Evolutionary conservation across 176 grass and related monocot genomes (phyloP), one percentile per base, ranked within the genome.

Genomic region (Miscanthus lutarioriparius): DNA sequence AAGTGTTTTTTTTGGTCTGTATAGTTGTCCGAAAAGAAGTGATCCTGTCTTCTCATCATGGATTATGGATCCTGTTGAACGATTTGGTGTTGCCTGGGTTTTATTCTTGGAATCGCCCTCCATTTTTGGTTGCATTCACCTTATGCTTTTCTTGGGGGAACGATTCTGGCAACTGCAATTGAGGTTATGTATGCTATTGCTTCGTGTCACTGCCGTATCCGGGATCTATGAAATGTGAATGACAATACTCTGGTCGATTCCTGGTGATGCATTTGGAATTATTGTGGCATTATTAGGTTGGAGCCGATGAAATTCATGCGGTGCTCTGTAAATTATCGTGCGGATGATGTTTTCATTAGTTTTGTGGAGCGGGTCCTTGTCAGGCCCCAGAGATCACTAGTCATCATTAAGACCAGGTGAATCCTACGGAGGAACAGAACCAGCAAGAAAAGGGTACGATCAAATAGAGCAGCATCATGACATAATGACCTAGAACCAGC

Each of bases 1-100:
- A 86, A 86, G 67, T 82, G 51, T 58, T 61, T 23, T n/a, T 49
- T 75, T 74, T 74, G 61, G 67, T 83, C 49, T 84, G 84, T 87
- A 87, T 75, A 90, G 80, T 87, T 83, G 75, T 83, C 45, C 6
- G 28, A 35, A 66, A 86, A 61, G 30, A 80, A 67, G 39, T 28
- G 47, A 11, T 73, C 2, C 26, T 78, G 35, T 25, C 13, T 72
- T 89, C 27, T 56, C 16, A 23, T 77, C 16, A 53, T 77, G 73
- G 25, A 72, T 43, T 43, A 11, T 56, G 62, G 51, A 67, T 17
- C 19, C 15, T 82, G 35, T 30, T 13, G 6, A 86, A 51, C 23
- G 27, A 61, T 62, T 43, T 79, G 84, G 61, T 85, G 62, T n/a
- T 89, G 9, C 67, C 64, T 75, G 76, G 59, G 67, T 47, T 30